A percentile compares a stretch with the other conserved stretches of the same genome.
Conservation (phyloP, 169 alveolate species). For the Eimeria tenella region DNA sequence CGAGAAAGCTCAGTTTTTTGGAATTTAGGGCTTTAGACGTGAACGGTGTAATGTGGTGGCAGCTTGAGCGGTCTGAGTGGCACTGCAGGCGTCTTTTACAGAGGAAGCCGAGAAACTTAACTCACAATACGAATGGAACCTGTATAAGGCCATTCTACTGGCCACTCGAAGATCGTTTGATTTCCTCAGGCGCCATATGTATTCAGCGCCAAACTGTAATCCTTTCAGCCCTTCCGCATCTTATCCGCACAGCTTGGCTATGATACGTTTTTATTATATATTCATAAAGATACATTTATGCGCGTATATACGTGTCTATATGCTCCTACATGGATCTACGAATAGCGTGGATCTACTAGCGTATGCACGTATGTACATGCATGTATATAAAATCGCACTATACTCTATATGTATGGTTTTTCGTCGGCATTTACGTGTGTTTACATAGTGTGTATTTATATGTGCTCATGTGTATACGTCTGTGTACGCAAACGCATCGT, state of each 20-base stretch:
- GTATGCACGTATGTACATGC: too few species aligned
- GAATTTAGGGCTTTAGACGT: not conserved
- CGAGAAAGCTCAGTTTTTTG: not conserved
- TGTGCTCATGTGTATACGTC: too few species aligned
- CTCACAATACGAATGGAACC: constrained; percentile 95
- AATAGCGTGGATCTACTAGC: too few species aligned
- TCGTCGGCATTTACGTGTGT: too few species aligned
- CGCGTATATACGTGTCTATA: not conserved
- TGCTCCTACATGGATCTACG: too few species aligned
- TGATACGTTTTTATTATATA: not conserved
- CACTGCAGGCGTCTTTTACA: constrained; percentile 83
- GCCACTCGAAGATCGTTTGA: constrained; percentile 86
- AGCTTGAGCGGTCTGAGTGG: not conserved
- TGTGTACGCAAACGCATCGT: too few species aligned
- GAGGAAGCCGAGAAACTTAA: constrained; percentile 93
- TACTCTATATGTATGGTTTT: too few species aligned
- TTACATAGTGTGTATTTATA: too few species aligned
- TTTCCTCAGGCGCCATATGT: constrained; percentile 62
- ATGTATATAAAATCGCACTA: too few species aligned
- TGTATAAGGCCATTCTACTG: constrained; percentile 95
- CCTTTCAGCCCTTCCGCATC: not conserved
- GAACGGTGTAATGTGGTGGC: not conserved
- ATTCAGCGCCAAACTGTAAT: constrained; percentile 45
- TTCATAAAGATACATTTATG: not conserved
- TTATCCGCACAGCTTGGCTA: too few species aligned